A percentile compares a stretch with the other conserved stretches of the same genome.
phyloP scores from a whole-genome alignment of 1,284 basidiomycete species.

The Pisolithus thermaeus region DNA sequence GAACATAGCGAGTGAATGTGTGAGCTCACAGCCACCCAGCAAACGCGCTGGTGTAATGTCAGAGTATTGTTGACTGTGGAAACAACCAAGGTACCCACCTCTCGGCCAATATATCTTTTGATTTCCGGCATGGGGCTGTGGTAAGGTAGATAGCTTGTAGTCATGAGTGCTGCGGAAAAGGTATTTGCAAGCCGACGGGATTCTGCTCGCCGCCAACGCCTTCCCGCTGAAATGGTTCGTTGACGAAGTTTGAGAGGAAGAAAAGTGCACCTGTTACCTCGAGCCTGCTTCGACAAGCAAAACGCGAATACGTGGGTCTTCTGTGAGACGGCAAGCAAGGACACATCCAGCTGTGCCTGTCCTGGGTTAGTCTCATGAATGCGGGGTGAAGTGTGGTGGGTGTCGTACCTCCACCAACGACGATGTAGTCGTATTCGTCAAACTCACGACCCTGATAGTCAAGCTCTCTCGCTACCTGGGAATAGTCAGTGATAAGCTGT shows the following conservation, averaged over 20 bases:
- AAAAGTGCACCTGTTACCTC: conserved; percentile 36
- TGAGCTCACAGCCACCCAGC: conserved; percentile 61
- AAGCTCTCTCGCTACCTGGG: conserved; percentile 9
- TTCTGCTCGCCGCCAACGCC: conserved; percentile 33
- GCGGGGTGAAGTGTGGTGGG: not conserved
- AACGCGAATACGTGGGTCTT: conserved; percentile 50
- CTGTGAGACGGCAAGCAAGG: conserved; percentile 58
- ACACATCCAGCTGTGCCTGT: conserved; percentile 68
- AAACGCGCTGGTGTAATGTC: conserved; percentile 43
- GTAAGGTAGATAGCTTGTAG: conserved; percentile 49
- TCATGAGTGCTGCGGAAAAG: conserved; percentile 41
- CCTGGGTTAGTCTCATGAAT: conserved; percentile 1
- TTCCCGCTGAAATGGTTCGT: conserved; percentile 17
- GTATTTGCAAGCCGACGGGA: conserved; percentile 35
- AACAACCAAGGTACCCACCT: conserved; percentile 33
- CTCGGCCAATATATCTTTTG: conserved; percentile 54
- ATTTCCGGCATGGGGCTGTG: conserved; percentile 44
- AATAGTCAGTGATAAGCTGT: conserved; percentile 8
- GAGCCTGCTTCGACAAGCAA: conserved; percentile 61
- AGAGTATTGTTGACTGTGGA: not conserved
- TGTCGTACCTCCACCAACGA: conserved; percentile 56
- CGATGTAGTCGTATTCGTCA: conserved; percentile 54
- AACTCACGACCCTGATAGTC: conserved; percentile 1
- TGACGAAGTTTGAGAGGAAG: rapidly evolving
- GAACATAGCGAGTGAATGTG: not conserved